Percentiles rank a stretch among this genome's conserved stretches.
phyloP scores from a whole-genome alignment of 1,284 basidiomycete species.

The Sphagnurus paluster region DNA sequence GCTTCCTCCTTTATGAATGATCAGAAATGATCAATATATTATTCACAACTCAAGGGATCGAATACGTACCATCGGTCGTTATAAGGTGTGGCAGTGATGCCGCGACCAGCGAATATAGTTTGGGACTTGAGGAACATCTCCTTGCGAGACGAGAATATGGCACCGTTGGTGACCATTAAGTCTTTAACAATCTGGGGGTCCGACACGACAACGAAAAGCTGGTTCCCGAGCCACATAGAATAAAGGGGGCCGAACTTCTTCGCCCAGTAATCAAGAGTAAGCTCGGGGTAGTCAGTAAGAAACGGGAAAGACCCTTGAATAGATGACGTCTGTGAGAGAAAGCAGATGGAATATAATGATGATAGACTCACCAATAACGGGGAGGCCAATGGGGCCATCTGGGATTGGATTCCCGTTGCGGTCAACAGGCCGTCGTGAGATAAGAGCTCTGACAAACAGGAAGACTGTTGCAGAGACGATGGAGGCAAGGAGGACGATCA shows the following conservation, averaged over 20 bases:
- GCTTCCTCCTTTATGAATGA: conserved; percentile 33
- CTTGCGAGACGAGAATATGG: conserved; percentile 41
- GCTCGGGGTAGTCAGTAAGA: conserved; percentile 39
- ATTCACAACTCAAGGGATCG: neutral
- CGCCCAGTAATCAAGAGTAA: conserved; percentile 36
- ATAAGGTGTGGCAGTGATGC: conserved; percentile 42
- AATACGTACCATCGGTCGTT: conserved; percentile 36
- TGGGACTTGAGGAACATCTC: conserved; percentile 43
- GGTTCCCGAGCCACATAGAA: conserved; percentile 43
- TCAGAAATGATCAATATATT: neutral
- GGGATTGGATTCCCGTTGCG: conserved; percentile 28
- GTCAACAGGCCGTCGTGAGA: conserved; percentile 19
- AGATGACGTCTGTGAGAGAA: neutral
- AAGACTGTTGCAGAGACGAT: conserved; percentile 23
- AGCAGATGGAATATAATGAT: neutral
- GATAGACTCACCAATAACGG: conserved; percentile 23
- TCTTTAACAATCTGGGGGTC: conserved; percentile 41
- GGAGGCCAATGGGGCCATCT: conserved; percentile 28
- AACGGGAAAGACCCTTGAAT: conserved; percentile 35
- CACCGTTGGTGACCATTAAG: conserved; percentile 42
- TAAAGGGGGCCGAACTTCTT: conserved; percentile 38
- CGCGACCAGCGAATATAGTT: conserved; percentile 38
- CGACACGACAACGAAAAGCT: conserved; percentile 43
- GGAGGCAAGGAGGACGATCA: conserved; percentile 22
- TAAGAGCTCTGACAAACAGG: conserved; percentile 14